phyloP scores from a whole-genome alignment of 768 basidiomycete genomes.

The Boletellus emodensis region DNA sequence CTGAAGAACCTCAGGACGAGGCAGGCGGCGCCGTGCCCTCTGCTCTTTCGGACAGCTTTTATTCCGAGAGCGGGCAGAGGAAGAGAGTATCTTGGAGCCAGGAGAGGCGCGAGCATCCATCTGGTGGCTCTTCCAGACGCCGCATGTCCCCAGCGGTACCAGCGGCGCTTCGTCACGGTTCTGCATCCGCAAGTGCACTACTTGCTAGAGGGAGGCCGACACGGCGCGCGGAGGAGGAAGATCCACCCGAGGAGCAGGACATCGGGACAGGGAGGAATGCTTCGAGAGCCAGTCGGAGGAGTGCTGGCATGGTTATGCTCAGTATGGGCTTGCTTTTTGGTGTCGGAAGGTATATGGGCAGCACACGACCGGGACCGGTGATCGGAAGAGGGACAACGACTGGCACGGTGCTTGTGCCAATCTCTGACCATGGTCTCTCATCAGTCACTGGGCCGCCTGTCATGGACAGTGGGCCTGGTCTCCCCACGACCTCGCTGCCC shows the following conservation, averaged over 20 bases:
- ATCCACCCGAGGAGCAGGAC: constrained; percentile 17
- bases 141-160: constrained; percentile 33
- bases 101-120: constrained; percentile 53
- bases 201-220: constrained; percentile 44
- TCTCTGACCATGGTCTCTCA: constrained; percentile 1
- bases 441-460: constrained; percentile 5
- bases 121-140: constrained; percentile 41
- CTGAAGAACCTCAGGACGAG: constrained; percentile 35
- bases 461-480: constrained; percentile 12
- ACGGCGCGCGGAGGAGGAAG: constrained; percentile 35
- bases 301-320: constrained; percentile 79
- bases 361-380: constrained; percentile 24
- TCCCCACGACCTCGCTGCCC: not conserved
- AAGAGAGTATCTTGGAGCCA: constrained; percentile 69
- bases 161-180: constrained; percentile 31
- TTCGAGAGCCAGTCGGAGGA: constrained; percentile 65
- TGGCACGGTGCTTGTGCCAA: constrained; percentile 46
- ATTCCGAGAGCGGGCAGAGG: constrained; percentile 62
- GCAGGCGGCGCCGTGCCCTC: constrained; percentile 51
- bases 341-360: constrained; percentile 47
- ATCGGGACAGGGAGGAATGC: constrained; percentile 31
- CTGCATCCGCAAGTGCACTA: constrained; percentile 15
- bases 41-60: constrained; percentile 67
- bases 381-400: constrained; percentile 31
- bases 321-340: constrained; percentile 73